Evolutionary conservation across 1,139 yeast species (phyloP).

Genomic region (Candida sojae): DNA sequence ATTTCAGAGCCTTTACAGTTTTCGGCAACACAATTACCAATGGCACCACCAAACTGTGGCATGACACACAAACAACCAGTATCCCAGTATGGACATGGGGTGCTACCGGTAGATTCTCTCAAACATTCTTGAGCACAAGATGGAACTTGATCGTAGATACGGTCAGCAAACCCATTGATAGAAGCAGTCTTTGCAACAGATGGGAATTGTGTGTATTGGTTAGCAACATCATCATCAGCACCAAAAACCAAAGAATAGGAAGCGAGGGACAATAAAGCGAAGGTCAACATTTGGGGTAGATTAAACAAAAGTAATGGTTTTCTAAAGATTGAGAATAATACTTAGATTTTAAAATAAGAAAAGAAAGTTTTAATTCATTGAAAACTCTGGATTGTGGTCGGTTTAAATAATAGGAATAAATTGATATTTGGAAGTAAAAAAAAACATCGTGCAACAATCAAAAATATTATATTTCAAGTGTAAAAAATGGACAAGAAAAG

Average conservation of each 20-base stretch:
- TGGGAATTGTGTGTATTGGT: conserved; percentile 26
- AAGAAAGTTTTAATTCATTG: no score
- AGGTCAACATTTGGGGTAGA: neutral
- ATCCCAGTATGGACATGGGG: conserved; percentile 40
- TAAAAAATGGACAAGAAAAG: no score
- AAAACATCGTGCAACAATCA: no score
- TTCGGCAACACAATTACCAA: conserved; percentile 32
- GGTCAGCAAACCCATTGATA: conserved; percentile 40
- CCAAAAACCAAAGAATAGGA: neutral
- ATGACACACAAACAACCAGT: conserved; percentile 40
- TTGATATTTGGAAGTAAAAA: no score
- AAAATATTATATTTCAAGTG: no score
- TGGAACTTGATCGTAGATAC: conserved; percentile 25
- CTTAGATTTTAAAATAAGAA: no score
- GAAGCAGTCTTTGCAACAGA: conserved; percentile 35
- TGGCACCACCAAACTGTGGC: conserved; percentile 28
- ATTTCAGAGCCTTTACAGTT: conserved; percentile 38
- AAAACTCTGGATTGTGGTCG: no score
- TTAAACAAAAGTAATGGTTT: no score
- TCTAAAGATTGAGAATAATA: no score
- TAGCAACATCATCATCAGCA: conserved; percentile 8
- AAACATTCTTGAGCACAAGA: conserved; percentile 25
- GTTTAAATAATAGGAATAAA: no score
- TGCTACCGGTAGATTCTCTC: conserved; percentile 20
- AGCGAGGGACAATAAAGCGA: neutral